These are phyloP conservation scores for Tricholoma terreum DNA, from an alignment of 768 basidiomycete species.

Conservation along the genomic window DNA sequence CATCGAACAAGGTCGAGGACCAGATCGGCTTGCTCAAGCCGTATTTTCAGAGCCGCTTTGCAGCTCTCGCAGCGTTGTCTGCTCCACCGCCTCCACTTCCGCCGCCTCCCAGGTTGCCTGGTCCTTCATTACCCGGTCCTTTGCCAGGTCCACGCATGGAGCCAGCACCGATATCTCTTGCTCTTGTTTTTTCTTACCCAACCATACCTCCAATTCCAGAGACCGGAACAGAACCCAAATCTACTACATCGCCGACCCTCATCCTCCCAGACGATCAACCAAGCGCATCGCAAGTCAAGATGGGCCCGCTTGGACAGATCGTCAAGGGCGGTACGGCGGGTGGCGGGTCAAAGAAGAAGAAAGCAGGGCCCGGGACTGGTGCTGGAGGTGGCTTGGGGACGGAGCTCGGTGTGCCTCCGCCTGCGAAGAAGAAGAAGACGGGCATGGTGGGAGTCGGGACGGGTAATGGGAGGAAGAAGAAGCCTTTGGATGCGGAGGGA, in stretches of 20 bases:
- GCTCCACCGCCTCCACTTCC: conserved; percentile 21
- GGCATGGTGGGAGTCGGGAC: conserved; percentile 37
- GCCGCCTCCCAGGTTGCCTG: conserved; percentile 14
- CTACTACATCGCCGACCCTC: conserved; percentile 22
- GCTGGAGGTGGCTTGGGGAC: conserved; percentile 22
- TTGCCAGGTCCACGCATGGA: neutral
- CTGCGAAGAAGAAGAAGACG: conserved; percentile 42
- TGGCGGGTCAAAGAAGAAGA: conserved; percentile 62
- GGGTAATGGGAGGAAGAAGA: conserved; percentile 50
- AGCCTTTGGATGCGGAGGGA: conserved; percentile 17
- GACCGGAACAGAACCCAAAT: conserved; percentile 15
- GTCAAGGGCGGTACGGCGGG: conserved; percentile 45
- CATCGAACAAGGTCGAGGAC: conserved; percentile 57
- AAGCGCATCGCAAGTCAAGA: conserved; percentile 56
- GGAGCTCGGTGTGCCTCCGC: conserved; percentile 20
- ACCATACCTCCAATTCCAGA: conserved; percentile 4
- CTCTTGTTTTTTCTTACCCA: neutral
- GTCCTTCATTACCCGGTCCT: conserved; percentile 15
- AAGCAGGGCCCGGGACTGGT: conserved; percentile 20
- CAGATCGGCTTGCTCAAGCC: conserved; percentile 84
- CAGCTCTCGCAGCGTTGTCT: conserved; percentile 32
- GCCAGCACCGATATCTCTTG: neutral
- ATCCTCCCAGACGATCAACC: conserved; percentile 66
- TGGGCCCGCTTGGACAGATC: conserved; percentile 79
- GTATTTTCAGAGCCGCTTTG: conserved; percentile 65